Evolutionary conservation across 1,284 basidiomycete genomes (phyloP).

Genomic region (Sutorius eximius): DNA sequence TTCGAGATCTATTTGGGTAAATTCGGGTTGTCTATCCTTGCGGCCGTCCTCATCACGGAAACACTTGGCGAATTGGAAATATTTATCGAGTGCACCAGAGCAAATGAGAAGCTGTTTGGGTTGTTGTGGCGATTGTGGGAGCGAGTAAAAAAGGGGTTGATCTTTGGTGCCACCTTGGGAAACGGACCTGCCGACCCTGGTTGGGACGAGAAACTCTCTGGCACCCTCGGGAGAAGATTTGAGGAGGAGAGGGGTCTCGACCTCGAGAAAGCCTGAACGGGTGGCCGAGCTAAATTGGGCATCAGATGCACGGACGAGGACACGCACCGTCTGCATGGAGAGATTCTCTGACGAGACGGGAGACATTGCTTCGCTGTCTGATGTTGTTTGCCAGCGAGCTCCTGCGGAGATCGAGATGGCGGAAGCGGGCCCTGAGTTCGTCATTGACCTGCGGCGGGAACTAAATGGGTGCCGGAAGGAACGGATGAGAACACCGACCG

Average conservation of each 20-base stretch:
- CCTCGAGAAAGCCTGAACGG: slow-evolving; percentile 76
- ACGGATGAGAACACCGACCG: slow-evolving; percentile 51
- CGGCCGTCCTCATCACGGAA: slow-evolving; percentile 95
- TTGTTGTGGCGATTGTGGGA: slow-evolving; percentile 94
- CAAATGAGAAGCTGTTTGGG: slow-evolving; percentile 93
- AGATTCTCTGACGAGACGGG: slow-evolving; percentile 72
- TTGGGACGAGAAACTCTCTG: slow-evolving; percentile 91
- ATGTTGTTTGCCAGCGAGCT: slow-evolving; percentile 74
- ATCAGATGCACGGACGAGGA: not conserved
- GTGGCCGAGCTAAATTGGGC: slow-evolving; percentile 4
- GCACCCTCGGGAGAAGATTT: slow-evolving; percentile 94
- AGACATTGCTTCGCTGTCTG: slow-evolving; percentile 75
- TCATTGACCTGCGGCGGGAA: slow-evolving; percentile 68
- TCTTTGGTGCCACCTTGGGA: slow-evolving; percentile 16
- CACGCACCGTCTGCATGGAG: slow-evolving; percentile 71
- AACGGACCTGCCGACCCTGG: slow-evolving; percentile 50
- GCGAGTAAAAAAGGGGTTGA: slow-evolving; percentile 78
- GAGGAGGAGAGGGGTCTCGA: slow-evolving; percentile 92
- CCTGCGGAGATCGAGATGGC: slow-evolving; percentile 87
- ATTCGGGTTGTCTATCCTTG: slow-evolving; percentile 94
- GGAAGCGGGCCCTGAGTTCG: slow-evolving; percentile 79
- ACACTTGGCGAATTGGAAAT: slow-evolving; percentile 92
- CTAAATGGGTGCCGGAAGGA: slow-evolving; percentile 19
- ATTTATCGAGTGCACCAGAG: slow-evolving; percentile 86
- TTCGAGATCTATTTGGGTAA: slow-evolving; percentile 95